A percentile compares a stretch with the other conserved stretches of the same genome.
Evolutionary conservation across 306 rosid species (phyloP).

Genomic region (Aeschynomene evenia): DNA sequence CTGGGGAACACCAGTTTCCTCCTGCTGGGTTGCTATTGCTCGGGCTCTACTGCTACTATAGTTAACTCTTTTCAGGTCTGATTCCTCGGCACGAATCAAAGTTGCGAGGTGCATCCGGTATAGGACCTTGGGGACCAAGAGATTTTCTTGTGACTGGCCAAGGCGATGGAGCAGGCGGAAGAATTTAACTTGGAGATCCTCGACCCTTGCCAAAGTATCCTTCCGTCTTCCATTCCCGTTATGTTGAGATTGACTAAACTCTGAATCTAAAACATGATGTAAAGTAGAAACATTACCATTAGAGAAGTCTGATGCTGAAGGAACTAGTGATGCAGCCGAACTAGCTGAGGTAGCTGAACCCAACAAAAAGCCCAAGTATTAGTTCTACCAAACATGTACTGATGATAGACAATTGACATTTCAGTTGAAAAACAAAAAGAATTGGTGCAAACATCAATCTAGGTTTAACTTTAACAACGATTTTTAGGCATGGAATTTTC

Average conservation of each 20-base stretch:
- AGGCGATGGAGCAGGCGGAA: slow-evolving; percentile 65
- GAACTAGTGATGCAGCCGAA: slow-evolving; percentile 31
- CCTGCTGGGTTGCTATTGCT: slow-evolving; percentile 60
- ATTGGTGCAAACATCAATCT: background rate
- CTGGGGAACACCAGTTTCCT: slow-evolving; percentile 55
- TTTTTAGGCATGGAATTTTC: background rate
- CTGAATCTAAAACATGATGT: slow-evolving; percentile 42
- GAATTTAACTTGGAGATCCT: slow-evolving; percentile 74
- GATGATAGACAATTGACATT: slow-evolving; percentile 19
- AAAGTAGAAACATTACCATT: slow-evolving; percentile 34
- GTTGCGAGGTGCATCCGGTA: slow-evolving; percentile 91
- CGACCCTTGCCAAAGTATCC: slow-evolving; percentile 62
- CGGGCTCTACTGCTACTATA: slow-evolving; percentile 48
- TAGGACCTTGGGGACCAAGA: slow-evolving; percentile 76
- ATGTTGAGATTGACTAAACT: slow-evolving; percentile 37
- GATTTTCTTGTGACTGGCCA: slow-evolving; percentile 67
- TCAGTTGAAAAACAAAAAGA: background rate
- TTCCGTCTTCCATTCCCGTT: slow-evolving; percentile 32
- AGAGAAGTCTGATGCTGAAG: slow-evolving; percentile 41
- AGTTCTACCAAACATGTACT: slow-evolving; percentile 15
- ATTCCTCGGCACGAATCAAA: slow-evolving; percentile 71
- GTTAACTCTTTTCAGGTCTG: slow-evolving; percentile 66
- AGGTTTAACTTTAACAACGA: background rate
- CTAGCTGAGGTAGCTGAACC: slow-evolving; percentile 48
- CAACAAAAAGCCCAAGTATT: slow-evolving; percentile 29